phyloP scores from a whole-genome alignment of 176 grass and related monocot species.

The Chloris gayana region DNA sequence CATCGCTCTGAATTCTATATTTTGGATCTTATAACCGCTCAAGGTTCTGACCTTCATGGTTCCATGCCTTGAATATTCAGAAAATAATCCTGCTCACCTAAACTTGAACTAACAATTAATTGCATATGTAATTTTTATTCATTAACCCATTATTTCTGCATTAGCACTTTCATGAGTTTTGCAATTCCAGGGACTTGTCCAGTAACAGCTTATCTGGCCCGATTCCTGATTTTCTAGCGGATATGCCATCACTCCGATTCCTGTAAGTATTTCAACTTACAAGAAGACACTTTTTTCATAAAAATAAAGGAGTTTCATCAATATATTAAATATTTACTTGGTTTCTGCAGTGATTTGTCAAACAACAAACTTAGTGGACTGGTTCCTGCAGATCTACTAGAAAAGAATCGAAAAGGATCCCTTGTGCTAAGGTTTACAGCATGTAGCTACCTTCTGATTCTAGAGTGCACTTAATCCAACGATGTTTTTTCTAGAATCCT shows the following conservation, averaged over 20 bases:
- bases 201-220: constrained; percentile 66
- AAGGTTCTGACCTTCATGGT: background rate
- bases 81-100: background rate
- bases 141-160: background rate
- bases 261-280: no score
- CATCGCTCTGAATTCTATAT: background rate
- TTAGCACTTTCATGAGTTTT: background rate
- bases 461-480: background rate
- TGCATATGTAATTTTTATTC: background rate
- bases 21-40: background rate
- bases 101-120: background rate
- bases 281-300: background rate
- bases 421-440: constrained; percentile 61
- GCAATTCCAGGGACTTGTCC: constrained; percentile 65
- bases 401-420: constrained; percentile 41
- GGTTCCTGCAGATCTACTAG: constrained; percentile 46
- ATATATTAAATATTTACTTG: no score
- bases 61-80: background rate
- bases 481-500: background rate
- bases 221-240: constrained; percentile 64
- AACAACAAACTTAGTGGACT: constrained; percentile 2
- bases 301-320: background rate
- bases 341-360: no score
- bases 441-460: background rate
- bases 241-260: constrained; percentile 1